These are phyloP conservation scores for Rhodomyrtus tomentosa DNA, from an alignment of 345 rosid species.

Conservation along the genomic window DNA sequence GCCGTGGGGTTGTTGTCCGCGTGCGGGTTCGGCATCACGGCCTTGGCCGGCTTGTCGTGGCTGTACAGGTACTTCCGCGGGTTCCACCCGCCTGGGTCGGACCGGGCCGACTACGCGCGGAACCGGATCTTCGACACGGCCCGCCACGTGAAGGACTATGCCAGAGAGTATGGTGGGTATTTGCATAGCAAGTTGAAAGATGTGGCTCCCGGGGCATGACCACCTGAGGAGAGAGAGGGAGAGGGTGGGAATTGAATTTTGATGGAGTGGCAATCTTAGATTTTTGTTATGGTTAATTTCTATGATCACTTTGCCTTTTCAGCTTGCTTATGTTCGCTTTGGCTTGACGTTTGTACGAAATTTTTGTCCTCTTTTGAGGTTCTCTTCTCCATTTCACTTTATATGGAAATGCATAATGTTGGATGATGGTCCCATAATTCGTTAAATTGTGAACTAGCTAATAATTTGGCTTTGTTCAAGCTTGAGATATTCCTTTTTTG, in stretches of 20 bases:
- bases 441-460: not conserved
- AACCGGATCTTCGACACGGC: constrained; percentile 78
- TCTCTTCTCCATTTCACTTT: not conserved
- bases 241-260: not conserved
- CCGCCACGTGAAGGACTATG: constrained; percentile 70
- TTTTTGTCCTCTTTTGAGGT: not conserved
- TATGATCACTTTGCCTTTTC: not conserved
- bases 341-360: not conserved
- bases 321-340: not conserved
- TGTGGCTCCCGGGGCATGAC: constrained; percentile 90
- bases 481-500: not conserved
- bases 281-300: not conserved
- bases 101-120: constrained; percentile 69
- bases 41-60: constrained; percentile 42
- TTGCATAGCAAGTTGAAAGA: constrained; percentile 79
- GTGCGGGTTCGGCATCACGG: constrained; percentile 35
- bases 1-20: constrained; percentile 33
- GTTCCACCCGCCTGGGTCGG: constrained; percentile 68
- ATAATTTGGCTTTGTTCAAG: not conserved
- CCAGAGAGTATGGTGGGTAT: constrained; percentile 80
- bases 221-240: not conserved
- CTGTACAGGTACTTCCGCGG: constrained; percentile 55
- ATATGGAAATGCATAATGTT: not conserved
- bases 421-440: not conserved
- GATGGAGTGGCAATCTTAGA: not conserved